Evolutionary conservation across 163 green algal genomes (phyloP), one percentile per base, ranked within the genome.

Genomic region (Coccomyxa subellipsoidea): DNA sequence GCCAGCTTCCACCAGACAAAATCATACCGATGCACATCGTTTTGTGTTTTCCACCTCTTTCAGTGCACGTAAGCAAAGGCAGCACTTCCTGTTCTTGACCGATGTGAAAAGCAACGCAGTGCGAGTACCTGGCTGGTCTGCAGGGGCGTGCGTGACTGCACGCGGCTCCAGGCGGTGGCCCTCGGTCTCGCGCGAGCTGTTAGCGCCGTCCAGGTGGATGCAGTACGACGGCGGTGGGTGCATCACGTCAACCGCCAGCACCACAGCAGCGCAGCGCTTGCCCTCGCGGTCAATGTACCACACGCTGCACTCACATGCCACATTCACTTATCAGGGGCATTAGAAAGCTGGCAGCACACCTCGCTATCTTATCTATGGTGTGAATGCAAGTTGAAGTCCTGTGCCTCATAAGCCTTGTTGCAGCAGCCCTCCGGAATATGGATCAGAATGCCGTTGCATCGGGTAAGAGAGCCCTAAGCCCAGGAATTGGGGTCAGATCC

Each of bases 101-200:
- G n/a, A 66, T 70, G 37, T 7, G 8, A 27, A 38, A 23, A 80
- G 76, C 36, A 3, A 31, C 39, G 25, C 36, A 66, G 3, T 36
- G 3, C 31, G 8, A 36, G 31, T 25, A 69, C 29, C n/a, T 38
- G 39, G 76, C 1, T 80, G 12, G 36, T n/a, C 37, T 78, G 36
- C 31, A 38, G 23, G 6, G 27, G 37, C 29, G 40, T 32, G 38
- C 59, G 32, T 73, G 18, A 34, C 66, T 35, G 66, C 7, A 0
- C 66, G 27, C 2, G 27, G 66, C 66, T 73, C 66, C 76, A 87
- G 69, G 9, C 80, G 76, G 47, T 80, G 66, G 31, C 9, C 80
- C 47, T 87, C 84, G 31, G 84, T 87, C 66, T 85, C 80, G n/a
- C 84, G 47, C 72, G 84, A 80, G 7, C 54, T 85, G n/a, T 37